Percentiles rank a stretch among this genome's conserved stretches.
phyloP scores from a whole-genome alignment of 2,329 filamentous ascomycete species.

The Pseudonectria foliicola region DNA sequence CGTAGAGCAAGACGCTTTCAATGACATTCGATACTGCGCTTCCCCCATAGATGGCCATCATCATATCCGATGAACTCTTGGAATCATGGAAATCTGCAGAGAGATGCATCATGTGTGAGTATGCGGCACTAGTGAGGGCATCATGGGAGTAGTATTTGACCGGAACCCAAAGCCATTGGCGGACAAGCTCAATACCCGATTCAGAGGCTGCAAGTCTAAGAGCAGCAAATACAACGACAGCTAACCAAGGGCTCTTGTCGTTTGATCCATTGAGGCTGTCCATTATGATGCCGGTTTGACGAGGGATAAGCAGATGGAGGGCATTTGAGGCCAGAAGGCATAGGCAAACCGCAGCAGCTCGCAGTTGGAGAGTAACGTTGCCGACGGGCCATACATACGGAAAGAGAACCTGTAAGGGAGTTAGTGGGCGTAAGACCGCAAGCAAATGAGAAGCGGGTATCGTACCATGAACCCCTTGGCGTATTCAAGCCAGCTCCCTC shows the following conservation, averaged over 20 bases:
- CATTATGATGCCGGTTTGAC: slow-evolving; percentile 73
- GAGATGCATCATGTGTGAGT: slow-evolving; percentile 52
- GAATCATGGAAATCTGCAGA: slow-evolving; percentile 56
- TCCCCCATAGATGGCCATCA: slow-evolving; percentile 49
- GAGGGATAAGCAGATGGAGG: slow-evolving; percentile 70
- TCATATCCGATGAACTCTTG: slow-evolving; percentile 52
- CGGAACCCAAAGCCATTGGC: slow-evolving; percentile 50
- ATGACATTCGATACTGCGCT: slow-evolving; percentile 47
- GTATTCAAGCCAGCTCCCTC: slow-evolving; percentile 73
- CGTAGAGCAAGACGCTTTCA: slow-evolving; percentile 51
- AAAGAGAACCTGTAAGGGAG: slow-evolving; percentile 55
- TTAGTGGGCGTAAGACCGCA: background rate
- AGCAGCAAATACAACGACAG: slow-evolving; percentile 44
- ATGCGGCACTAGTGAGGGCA: slow-evolving; percentile 46
- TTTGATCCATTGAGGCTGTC: slow-evolving; percentile 53
- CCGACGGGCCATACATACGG: slow-evolving; percentile 73
- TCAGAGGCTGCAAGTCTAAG: slow-evolving; percentile 48
- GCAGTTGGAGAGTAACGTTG: slow-evolving; percentile 58
- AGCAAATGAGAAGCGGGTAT: background rate
- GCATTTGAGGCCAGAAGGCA: slow-evolving; percentile 65
- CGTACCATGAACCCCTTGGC: slow-evolving; percentile 61
- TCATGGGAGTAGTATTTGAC: slow-evolving; percentile 51
- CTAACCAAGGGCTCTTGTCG: slow-evolving; percentile 42
- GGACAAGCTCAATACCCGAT: slow-evolving; percentile 46
- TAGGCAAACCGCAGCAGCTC: slow-evolving; percentile 57